Percentiles rank a stretch among this genome's conserved stretches.
phyloP scores from a whole-genome alignment of 2,329 filamentous ascomycete genomes.

The Colletotrichum noveboracense region DNA sequence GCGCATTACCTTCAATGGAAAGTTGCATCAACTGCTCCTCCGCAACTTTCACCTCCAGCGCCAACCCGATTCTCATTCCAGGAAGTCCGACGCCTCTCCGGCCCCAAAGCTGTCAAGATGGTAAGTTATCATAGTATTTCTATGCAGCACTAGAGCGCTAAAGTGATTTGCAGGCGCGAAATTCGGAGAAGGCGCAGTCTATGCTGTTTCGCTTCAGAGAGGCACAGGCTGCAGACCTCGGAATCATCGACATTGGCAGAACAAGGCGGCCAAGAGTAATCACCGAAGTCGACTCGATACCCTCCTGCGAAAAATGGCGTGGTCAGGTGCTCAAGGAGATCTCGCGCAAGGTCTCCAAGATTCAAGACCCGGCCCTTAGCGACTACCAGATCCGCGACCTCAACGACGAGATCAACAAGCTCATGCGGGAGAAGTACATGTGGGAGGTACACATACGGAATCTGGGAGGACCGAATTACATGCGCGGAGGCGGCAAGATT shows the following conservation, averaged over 20 bases:
- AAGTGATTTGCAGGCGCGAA: slow-evolving; percentile 74
- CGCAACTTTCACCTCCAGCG: background rate
- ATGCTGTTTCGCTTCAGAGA: slow-evolving; percentile 99
- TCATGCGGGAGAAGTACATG: slow-evolving; percentile 98
- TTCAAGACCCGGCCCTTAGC: slow-evolving; percentile 88
- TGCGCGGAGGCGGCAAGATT: slow-evolving; percentile 73
- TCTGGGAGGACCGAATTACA: slow-evolving; percentile 96
- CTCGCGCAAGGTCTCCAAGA: slow-evolving; percentile 93
- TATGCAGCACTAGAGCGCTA: background rate
- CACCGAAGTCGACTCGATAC: slow-evolving; percentile 83
- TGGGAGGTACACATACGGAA: slow-evolving; percentile 98
- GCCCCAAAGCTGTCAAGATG: slow-evolving; percentile 2
- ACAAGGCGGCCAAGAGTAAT: slow-evolving; percentile 91
- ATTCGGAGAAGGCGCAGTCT: slow-evolving; percentile 97
- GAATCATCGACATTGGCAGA: slow-evolving; percentile 92
- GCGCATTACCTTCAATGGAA: background rate
- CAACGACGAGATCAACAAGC: slow-evolving; percentile 99
- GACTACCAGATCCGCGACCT: slow-evolving; percentile 98
- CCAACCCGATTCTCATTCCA: background rate
- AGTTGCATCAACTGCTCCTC: background rate
- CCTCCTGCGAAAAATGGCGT: slow-evolving; percentile 95
- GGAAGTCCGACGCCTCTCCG: background rate
- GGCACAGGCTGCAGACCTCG: slow-evolving; percentile 92
- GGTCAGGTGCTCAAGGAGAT: slow-evolving; percentile 98
- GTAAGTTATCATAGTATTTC: background rate